A percentile compares a stretch with the other conserved stretches of the same genome.
Evolutionary conservation across 495 filamentous ascomycete species (phyloP).

Genomic region (Geopyxis carbonaria): DNA sequence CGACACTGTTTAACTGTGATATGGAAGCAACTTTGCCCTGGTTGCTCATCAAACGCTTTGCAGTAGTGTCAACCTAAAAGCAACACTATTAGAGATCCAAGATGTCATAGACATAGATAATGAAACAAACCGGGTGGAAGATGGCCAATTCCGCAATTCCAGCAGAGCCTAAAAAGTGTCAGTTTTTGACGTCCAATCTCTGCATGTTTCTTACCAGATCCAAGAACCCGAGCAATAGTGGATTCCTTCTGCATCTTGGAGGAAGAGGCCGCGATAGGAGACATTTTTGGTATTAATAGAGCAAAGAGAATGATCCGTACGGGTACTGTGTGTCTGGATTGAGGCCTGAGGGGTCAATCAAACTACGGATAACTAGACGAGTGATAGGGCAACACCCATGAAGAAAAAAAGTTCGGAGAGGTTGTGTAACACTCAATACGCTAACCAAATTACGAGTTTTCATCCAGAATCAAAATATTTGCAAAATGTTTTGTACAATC

Average conservation of each 20-base stretch:
- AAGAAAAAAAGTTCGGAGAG: conserved; percentile 5
- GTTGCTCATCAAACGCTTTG: conserved; percentile 99
- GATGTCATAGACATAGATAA: conserved; percentile 6
- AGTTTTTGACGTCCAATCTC: background rate
- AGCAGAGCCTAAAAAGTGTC: conserved; percentile 48
- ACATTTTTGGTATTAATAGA: conserved; percentile 28
- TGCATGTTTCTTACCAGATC: conserved; percentile 51
- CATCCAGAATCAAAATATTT: no score
- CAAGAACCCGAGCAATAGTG: conserved; percentile 65
- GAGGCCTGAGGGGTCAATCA: no score
- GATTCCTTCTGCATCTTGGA: conserved; percentile 69
- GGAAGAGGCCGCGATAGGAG: conserved; percentile 27
- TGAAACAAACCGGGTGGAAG: conserved; percentile 69
- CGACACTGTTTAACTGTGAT: conserved; percentile 60
- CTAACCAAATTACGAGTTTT: no score
- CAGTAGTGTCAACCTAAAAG: conserved; percentile 79
- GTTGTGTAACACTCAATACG: no score
- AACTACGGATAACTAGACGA: background rate
- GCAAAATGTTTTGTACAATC: no score
- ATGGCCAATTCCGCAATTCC: conserved; percentile 92
- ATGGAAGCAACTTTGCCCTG: conserved; percentile 35
- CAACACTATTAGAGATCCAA: conserved; percentile 9
- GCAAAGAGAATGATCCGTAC: no score
- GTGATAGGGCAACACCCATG: conserved; percentile 2
- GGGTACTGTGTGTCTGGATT: no score